phyloP scores from a whole-genome alignment of 2,329 filamentous ascomycete genomes.

The Claviceps cyperi region DNA sequence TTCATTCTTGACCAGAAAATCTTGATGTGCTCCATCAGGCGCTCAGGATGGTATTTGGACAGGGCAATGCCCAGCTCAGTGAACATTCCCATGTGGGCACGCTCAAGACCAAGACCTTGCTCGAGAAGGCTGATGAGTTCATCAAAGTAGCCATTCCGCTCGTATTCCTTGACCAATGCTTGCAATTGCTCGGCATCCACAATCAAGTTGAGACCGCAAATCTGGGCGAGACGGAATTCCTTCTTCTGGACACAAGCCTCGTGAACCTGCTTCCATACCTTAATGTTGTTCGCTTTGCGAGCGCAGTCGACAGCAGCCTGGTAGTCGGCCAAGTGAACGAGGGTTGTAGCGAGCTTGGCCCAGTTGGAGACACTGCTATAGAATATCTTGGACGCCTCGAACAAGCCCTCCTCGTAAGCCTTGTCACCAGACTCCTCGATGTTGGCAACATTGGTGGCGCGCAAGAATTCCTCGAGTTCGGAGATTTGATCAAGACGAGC shows the following conservation, averaged over 20 bases:
- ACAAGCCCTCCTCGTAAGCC: constrained; percentile 85
- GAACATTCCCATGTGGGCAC: constrained; percentile 94
- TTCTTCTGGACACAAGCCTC: constrained; percentile 93
- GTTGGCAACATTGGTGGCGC: constrained; percentile 85
- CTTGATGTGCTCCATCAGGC: constrained; percentile 96
- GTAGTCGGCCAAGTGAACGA: constrained; percentile 95
- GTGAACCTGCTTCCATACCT: constrained; percentile 98
- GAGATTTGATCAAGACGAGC: constrained; percentile 81
- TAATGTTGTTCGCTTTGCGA: constrained; percentile 96
- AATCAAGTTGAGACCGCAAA: constrained; percentile 95
- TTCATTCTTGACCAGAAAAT: constrained; percentile 98
- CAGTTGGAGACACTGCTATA: constrained; percentile 98
- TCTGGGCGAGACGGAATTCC: constrained; percentile 96
- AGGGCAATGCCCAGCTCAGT: constrained; percentile 84
- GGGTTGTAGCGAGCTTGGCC: constrained; percentile 94
- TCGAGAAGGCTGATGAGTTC: constrained; percentile 91
- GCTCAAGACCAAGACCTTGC: constrained; percentile 84
- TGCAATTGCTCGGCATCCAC: constrained; percentile 92
- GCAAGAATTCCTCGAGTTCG: constrained; percentile 93
- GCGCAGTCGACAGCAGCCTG: constrained; percentile 96
- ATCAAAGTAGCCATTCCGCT: constrained; percentile 94
- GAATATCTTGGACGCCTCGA: constrained; percentile 97
- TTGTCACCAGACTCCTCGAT: constrained; percentile 96
- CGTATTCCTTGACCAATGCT: constrained; percentile 89
- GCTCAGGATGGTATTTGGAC: constrained; percentile 87